Evolutionary conservation across 2,329 filamentous ascomycete genomes (phyloP).

Genomic region (Botrytis porri): DNA sequence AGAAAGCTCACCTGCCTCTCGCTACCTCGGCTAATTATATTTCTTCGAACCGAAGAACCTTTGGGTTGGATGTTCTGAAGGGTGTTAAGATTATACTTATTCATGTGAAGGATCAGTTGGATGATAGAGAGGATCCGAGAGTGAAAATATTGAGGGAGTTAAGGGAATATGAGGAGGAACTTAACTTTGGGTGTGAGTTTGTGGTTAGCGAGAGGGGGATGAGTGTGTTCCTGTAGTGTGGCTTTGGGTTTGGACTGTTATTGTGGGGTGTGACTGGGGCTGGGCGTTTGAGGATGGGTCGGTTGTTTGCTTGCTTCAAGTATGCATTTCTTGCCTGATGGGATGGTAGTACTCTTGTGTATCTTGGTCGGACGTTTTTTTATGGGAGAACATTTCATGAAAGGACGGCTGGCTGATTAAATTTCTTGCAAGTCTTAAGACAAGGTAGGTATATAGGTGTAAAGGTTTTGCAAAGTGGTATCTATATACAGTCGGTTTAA

Average conservation of each 20-base stretch:
- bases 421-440: background rate
- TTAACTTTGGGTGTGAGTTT: constrained; percentile 73
- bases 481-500: background rate
- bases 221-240: background rate
- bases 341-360: background rate
- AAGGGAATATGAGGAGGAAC: constrained; percentile 53
- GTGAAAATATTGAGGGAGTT: constrained; percentile 71
- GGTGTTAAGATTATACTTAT: constrained; percentile 84
- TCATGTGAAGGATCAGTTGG: constrained; percentile 84
- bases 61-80: constrained; percentile 45
- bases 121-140: constrained; percentile 62
- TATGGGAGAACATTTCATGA: background rate
- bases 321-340: background rate
- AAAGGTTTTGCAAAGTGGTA: background rate
- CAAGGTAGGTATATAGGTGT: background rate
- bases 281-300: background rate
- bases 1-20: background rate
- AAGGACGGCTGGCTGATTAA: background rate
- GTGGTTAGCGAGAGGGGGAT: constrained; percentile 45
- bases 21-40: background rate
- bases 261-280: background rate
- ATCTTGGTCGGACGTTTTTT: background rate
- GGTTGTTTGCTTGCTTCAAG: background rate
- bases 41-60: background rate
- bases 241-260: background rate